Base-by-base conservation (phyloP, 768 basidiomycete species). In the Guyanaporus albipodus region DNA sequence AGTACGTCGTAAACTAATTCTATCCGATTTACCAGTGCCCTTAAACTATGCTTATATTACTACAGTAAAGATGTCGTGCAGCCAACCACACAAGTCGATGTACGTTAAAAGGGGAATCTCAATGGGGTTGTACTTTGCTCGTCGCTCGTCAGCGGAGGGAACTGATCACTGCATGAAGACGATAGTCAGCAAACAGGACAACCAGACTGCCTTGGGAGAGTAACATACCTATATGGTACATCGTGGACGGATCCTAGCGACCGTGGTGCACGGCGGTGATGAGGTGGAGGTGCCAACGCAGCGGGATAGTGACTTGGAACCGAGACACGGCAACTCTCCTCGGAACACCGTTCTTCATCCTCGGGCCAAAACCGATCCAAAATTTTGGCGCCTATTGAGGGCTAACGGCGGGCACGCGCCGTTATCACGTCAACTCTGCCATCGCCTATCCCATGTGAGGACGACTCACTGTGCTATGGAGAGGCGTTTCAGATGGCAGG, bases 301-400 rank as follows among this genome's bases (percentile, higher is more conserved):
- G 49, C 29, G 10, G 61, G 42, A 47, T 55, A 64, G 18, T 24
- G 34, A 27, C 42, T 47, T 28, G 42, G 34, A 17, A 28, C 49
- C 8, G 48, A 36, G 17, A 26, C 28, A 22, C 10, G 46, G 52
- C 36, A 40, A 52, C 47, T 53, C 50, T 56, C 62, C 56, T 58
- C 58, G 47, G 53, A 41, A 26, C 22, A 46, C 7, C 26, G 28
- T 6, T 44, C 38, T 32, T 64, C 64, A 21, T 64, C 65, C 47
- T 64, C 59, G 41, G 65, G 63, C 60, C 63, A 67, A 50, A 65
- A 65, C 2, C 52, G 49, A 26, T 67, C 65, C 17, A 60, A 23
- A 0, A 65, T 65, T 50, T 60, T 65, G 4, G 54, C 41, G 23
- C 63, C 63, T 44, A 67, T 55, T 8, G 48, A 40, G 18, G 61